Evolutionary conservation across 2,329 filamentous ascomycete species (phyloP), one percentile per base, ranked within the genome.

Genomic region (Arthrobotrys sphaeroides): DNA sequence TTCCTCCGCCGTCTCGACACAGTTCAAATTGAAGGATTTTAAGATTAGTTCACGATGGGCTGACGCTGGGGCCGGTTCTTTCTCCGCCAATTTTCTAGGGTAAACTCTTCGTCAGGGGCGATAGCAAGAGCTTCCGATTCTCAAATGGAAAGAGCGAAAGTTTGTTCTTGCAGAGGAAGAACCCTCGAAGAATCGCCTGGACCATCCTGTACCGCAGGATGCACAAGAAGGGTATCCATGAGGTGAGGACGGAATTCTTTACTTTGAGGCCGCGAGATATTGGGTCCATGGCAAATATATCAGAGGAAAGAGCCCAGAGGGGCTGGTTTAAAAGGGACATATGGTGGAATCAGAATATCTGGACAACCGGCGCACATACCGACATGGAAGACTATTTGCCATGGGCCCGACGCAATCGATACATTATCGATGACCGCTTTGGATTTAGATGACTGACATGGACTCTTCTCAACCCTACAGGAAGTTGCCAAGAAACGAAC

Each of bases 41-140:
- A n/a, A 36, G 33, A 20, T 13, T 40, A 42, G 31, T 55, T 55
- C 16, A 57, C 12, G 33, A 49, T 36, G 16, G 40, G 38, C 67
- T 64, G 62, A 72, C 67, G 24, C 26, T 36, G 47, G 40, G 40
- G 26, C 47, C 43, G 42, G 55, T 51, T 28, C 20, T 36, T 16
- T 38, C 79, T 28, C 73, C 78, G 78, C 78, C 47, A 77, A 81
- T 81, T 81, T 70, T 83, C 83, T 84, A 98, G 95, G 95, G 95
- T 88, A 98, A 98, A 89, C 91, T 99, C 88, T 99, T 94, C 88
- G 88, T 99, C 89, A 93, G 95, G 86, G 94, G 94, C 84, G 95
- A 99, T 90, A 96, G 92, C 93, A 99, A 98, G 90, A 90, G 98
- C 89, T 99, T 99, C 92, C 94, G 95, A 85, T 99, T 99, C 92